phyloP scores from a whole-genome alignment of 169 alveolate genomes.

The Neospora caninum region DNA sequence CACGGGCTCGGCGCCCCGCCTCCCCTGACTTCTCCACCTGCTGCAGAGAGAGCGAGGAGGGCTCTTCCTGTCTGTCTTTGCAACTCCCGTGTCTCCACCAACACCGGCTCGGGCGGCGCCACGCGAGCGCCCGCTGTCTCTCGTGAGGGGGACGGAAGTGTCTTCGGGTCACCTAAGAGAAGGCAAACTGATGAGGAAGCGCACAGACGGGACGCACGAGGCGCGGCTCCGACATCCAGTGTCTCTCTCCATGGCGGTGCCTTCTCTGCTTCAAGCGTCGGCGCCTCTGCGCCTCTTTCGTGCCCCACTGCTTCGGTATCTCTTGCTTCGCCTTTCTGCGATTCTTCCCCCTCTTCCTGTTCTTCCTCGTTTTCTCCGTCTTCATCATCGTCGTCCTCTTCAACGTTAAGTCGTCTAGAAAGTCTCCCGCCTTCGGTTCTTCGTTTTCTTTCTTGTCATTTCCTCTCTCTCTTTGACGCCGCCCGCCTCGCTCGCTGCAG shows the following conservation, averaged over 20 bases:
- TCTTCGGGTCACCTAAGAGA: no score
- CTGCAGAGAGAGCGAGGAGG: no score
- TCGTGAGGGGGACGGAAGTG: no score
- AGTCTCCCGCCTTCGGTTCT: neutral
- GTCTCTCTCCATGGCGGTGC: neutral
- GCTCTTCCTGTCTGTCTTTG: no score
- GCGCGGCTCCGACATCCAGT: no score
- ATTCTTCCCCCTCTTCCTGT: neutral
- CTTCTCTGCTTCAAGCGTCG: neutral
- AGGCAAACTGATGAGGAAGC: no score
- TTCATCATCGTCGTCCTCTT: neutral
- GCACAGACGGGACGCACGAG: no score
- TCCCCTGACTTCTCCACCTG: no score
- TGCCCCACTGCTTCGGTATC: neutral
- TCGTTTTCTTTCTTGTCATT: neutral
- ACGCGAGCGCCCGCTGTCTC: no score
- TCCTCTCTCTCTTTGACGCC: conserved; percentile 4
- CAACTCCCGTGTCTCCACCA: no score
- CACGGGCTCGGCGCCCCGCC: no score
- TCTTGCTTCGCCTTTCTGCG: neutral
- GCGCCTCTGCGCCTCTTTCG: neutral
- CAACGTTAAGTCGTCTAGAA: neutral
- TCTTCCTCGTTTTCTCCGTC: neutral
- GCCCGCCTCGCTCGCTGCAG: neutral
- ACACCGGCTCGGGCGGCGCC: no score